Percentiles rank a stretch among this genome's conserved stretches.
Evolutionary conservation across 768 basidiomycete genomes (phyloP).

Genomic region (Cytidiella melzeri): DNA sequence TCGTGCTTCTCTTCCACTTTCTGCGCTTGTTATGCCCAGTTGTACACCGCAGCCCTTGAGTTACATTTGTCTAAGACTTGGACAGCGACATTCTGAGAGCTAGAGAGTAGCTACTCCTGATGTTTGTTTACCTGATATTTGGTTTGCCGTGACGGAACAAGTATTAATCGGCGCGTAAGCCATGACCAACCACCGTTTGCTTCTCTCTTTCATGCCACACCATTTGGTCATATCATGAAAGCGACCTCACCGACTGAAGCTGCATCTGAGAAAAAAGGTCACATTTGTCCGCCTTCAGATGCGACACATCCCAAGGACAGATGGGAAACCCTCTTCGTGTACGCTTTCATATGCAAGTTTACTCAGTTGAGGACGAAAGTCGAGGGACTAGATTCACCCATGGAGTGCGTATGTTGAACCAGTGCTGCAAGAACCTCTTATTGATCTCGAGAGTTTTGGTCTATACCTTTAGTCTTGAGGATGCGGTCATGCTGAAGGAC

Average conservation of each 20-base stretch:
- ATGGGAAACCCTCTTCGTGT: conserved; percentile 85
- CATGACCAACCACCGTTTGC: conserved; percentile 22
- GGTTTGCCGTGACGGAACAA: conserved; percentile 24
- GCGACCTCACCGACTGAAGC: conserved; percentile 21
- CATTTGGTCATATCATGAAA: conserved; percentile 30
- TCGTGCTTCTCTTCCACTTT: neutral
- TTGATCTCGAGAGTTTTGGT: conserved; percentile 27
- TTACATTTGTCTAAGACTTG: neutral
- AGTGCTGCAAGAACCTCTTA: conserved; percentile 10
- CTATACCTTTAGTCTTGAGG: conserved; percentile 56
- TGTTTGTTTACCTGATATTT: conserved; percentile 28
- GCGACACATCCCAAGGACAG: conserved; percentile 73
- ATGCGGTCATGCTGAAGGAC: conserved; percentile 66
- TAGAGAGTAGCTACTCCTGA: conserved; percentile 1
- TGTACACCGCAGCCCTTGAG: neutral
- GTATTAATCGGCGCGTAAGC: conserved; percentile 25
- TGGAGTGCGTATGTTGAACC: conserved; percentile 59
- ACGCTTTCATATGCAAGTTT: conserved; percentile 81
- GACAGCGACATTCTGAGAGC: neutral
- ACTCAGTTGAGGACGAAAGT: conserved; percentile 68
- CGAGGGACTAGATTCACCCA: conserved; percentile 72
- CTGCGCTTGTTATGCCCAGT: neutral
- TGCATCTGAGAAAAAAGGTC: conserved; percentile 40
- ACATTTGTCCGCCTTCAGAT: conserved; percentile 48
- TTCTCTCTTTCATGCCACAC: conserved; percentile 22